These are phyloP conservation scores for Schizochytrium sp. DNA, from an alignment of 108 stramenopile species.

Conservation along the genomic window DNA sequence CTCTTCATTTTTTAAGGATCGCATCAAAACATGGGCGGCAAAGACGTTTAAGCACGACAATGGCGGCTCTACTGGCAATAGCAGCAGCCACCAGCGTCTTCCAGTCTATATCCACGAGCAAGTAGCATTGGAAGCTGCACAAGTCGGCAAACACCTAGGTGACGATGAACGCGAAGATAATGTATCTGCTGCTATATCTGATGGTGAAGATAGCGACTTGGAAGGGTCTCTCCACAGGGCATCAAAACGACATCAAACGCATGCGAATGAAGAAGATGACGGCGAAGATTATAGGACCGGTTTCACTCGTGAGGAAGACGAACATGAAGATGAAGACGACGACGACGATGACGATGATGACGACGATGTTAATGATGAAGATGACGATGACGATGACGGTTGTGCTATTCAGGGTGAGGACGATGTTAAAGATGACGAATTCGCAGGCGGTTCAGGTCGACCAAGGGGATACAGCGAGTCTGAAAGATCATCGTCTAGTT, in stretches of 20 bases:
- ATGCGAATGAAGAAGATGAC: neutral
- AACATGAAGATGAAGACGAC: neutral
- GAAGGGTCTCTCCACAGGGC: neutral
- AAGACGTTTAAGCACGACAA: neutral
- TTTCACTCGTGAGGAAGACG: neutral
- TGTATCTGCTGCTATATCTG: neutral
- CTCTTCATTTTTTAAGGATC: neutral
- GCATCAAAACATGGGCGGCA: neutral
- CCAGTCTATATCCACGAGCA: neutral
- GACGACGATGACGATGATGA: conserved; percentile 1
- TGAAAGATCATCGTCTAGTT: too few relatives aligned
- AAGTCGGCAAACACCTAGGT: neutral
- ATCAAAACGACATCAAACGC: neutral
- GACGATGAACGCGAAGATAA: neutral
- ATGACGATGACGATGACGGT: conserved; percentile 20
- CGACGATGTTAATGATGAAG: neutral
- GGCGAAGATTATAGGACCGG: neutral
- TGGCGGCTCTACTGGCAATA: neutral
- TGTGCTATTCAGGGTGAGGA: neutral
- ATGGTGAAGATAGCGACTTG: neutral
- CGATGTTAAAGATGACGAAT: neutral
- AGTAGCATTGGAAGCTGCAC: neutral
- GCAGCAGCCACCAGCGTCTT: neutral
- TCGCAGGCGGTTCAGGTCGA: neutral
- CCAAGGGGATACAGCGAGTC: too few relatives aligned